Conservation (phyloP, 257 asterid genomes). For the Fraxinus pennsylvanica region DNA sequence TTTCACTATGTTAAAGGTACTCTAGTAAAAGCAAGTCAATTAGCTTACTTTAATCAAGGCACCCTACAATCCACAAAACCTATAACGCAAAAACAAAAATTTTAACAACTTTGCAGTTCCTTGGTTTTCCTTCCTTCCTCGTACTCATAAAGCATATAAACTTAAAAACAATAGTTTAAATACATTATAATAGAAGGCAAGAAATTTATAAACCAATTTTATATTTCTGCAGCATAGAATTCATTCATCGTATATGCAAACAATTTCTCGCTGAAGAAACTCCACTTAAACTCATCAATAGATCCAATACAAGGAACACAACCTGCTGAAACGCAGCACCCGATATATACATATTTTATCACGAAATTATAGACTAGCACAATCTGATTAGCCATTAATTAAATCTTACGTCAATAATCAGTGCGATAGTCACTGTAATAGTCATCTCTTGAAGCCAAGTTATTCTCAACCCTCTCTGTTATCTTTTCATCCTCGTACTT, state of each 20-base stretch:
- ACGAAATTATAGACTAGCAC: constrained; percentile 21
- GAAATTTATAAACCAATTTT: background rate
- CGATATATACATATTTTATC: constrained; percentile 38
- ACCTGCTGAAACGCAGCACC: constrained; percentile 19
- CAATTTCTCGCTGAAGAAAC: background rate
- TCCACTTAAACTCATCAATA: background rate
- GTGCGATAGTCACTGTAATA: constrained; percentile 50
- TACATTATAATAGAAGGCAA: background rate
- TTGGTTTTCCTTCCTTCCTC: background rate
- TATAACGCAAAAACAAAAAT: background rate
- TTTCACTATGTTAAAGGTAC: background rate
- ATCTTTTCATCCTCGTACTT: constrained; percentile 64
- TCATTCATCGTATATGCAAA: background rate
- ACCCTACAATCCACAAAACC: background rate
- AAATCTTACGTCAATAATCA: constrained; percentile 47
- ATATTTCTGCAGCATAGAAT: background rate
- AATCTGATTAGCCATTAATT: constrained; percentile 19
- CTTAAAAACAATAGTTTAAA: background rate
- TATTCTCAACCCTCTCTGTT: constrained; percentile 53
- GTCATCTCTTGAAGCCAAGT: constrained; percentile 51
- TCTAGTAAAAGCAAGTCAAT: background rate
- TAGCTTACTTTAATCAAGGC: background rate
- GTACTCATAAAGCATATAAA: background rate
- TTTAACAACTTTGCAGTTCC: background rate
- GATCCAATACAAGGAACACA: background rate